Percentiles rank a stretch among this genome's conserved stretches.
Evolutionary conservation across 2,329 filamentous ascomycete species (phyloP).

Genomic region (Botrytis pseudocinerea): DNA sequence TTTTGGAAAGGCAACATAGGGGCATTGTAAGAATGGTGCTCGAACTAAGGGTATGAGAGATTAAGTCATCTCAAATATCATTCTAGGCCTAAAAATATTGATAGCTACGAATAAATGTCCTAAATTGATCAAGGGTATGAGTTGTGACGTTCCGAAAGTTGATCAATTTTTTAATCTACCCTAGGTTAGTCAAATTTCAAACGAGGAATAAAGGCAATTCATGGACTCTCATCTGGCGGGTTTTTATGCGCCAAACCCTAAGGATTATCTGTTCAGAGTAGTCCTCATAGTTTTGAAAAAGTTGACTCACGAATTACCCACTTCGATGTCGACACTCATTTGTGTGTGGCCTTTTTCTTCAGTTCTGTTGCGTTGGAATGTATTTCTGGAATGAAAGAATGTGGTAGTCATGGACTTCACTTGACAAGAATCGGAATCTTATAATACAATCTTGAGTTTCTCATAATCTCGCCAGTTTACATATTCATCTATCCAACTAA

Average conservation of each 20-base stretch:
- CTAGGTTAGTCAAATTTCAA: too few relatives aligned
- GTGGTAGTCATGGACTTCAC: neutral
- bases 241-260: too few relatives aligned
- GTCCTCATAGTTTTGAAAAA: rapidly evolving
- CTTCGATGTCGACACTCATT: rapidly evolving
- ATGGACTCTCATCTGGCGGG: too few relatives aligned
- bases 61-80: neutral
- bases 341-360: too few relatives aligned
- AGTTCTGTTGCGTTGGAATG: neutral
- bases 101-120: neutral
- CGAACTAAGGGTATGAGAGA: neutral
- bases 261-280: neutral
- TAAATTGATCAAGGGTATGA: neutral
- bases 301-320: rapidly evolving
- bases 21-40: neutral
- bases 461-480: neutral
- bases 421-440: neutral
- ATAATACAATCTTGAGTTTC: neutral
- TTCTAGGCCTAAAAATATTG: neutral
- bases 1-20: neutral
- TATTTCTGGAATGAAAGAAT: neutral
- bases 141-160: neutral
- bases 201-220: too few relatives aligned
- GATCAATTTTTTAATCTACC: neutral
- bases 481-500: neutral